Conservation (phyloP, 1,139 yeast genomes). For the Nakaseomyces kungkrabaensis region DNA sequence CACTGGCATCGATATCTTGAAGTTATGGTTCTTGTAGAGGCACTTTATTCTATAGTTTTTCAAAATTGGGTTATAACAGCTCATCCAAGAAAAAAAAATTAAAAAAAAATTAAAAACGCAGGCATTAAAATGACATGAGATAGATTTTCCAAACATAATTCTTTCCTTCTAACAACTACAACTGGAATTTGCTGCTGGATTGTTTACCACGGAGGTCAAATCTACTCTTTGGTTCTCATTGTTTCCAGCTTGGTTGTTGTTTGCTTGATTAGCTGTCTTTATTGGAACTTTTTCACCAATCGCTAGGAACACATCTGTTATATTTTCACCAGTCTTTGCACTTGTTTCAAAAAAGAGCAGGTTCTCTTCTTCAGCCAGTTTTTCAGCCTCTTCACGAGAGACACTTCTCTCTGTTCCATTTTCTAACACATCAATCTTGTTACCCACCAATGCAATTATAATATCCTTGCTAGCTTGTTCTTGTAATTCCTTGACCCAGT, state of each 20-base stretch:
- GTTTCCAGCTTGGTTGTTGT: not conserved
- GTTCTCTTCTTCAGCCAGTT: conserved; percentile 74
- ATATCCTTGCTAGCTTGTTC: conserved; percentile 91
- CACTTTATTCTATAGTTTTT: no score
- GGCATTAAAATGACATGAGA: no score
- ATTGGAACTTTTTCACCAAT: conserved; percentile 54
- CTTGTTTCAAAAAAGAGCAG: conserved; percentile 87
- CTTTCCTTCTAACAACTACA: conserved; percentile 3
- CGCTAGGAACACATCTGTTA: conserved; percentile 82
- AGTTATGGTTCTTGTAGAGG: no score
- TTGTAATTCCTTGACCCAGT: conserved; percentile 94
- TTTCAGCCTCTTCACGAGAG: conserved; percentile 77
- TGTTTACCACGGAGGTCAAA: conserved; percentile 1
- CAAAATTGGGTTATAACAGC: no score
- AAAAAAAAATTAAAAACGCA: no score
- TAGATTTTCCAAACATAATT: no score
- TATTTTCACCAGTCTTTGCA: conserved; percentile 88
- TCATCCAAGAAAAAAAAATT: no score
- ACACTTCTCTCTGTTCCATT: conserved; percentile 56
- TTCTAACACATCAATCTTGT: conserved; percentile 66
- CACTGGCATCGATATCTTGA: no score
- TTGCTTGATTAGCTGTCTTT: conserved; percentile 5
- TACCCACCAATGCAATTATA: conserved; percentile 88
- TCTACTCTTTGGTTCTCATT: conserved; percentile 4
- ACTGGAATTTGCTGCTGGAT: conserved; percentile 2